phyloP scores from a whole-genome alignment of 208 protist species.

The Entamoeba invadens region DNA sequence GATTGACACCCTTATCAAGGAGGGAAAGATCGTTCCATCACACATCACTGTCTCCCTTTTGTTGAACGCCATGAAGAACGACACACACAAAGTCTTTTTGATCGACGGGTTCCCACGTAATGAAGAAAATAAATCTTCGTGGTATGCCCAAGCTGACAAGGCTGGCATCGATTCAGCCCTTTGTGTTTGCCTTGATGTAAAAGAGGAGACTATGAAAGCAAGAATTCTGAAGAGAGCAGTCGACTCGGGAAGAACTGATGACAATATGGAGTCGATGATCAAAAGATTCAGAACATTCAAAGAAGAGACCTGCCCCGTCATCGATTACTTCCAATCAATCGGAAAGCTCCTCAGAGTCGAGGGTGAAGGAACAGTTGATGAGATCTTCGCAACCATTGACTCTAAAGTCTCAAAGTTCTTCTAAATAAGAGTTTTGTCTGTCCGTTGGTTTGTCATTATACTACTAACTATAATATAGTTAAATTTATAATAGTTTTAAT shows the following conservation, averaged over 20 bases:
- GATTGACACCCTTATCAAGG: constrained; percentile 39
- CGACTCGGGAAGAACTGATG: neutral
- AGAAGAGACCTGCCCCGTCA: neutral
- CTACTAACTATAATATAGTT: no score
- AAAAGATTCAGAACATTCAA: neutral
- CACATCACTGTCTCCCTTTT: neutral
- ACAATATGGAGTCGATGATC: neutral
- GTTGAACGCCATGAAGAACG: neutral
- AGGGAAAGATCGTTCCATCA: constrained; percentile 36
- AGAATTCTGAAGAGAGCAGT: neutral
- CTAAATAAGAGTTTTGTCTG: no score
- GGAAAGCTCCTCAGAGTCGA: neutral
- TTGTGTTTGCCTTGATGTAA: neutral
- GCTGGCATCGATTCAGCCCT: neutral
- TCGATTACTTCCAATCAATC: neutral
- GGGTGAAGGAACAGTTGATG: neutral
- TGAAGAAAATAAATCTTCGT: neutral
- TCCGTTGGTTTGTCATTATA: no score
- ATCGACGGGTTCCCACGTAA: neutral
- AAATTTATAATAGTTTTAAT: no score
- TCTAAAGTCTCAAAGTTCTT: neutral
- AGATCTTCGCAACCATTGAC: neutral
- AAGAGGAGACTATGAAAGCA: neutral
- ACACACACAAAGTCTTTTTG: neutral
- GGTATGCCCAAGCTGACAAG: neutral